These are phyloP conservation scores for Suillus tomentosus DNA, from an alignment of 768 basidiomycete genomes.

Conservation along the genomic window DNA sequence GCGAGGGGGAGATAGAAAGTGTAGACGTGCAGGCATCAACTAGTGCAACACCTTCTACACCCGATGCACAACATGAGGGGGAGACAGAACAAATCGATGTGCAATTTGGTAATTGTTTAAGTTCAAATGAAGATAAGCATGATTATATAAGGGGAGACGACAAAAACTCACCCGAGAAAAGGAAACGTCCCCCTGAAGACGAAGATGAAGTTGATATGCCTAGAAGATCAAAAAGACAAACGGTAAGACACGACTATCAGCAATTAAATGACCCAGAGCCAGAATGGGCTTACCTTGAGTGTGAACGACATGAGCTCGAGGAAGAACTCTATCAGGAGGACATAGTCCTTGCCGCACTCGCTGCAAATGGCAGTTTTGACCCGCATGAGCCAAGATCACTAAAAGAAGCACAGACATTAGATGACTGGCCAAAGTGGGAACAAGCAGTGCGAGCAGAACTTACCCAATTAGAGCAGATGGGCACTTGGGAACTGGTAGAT, in stretches of 20 bases:
- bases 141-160: too few relatives aligned
- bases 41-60: too few relatives aligned
- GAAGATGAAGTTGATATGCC: neutral
- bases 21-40: too few relatives aligned
- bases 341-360: too few relatives aligned
- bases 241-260: neutral
- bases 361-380: too few relatives aligned
- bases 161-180: too few relatives aligned
- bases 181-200: too few relatives aligned
- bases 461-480: constrained; percentile 3
- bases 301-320: neutral
- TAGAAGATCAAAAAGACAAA: constrained; percentile 4
- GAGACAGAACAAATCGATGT: neutral
- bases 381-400: neutral
- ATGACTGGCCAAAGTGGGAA: constrained; percentile 9
- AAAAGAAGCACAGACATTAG: neutral
- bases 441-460: constrained; percentile 9
- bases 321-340: neutral
- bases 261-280: too few relatives aligned
- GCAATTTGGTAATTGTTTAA: too few relatives aligned
- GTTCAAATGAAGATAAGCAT: too few relatives aligned
- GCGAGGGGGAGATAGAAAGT: too few relatives aligned
- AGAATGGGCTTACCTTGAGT: too few relatives aligned
- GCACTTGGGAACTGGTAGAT: constrained; percentile 27
- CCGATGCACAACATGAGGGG: neutral